Evolutionary conservation across 345 rosid genomes (phyloP).

Genomic region (Corchorus olitorius): DNA sequence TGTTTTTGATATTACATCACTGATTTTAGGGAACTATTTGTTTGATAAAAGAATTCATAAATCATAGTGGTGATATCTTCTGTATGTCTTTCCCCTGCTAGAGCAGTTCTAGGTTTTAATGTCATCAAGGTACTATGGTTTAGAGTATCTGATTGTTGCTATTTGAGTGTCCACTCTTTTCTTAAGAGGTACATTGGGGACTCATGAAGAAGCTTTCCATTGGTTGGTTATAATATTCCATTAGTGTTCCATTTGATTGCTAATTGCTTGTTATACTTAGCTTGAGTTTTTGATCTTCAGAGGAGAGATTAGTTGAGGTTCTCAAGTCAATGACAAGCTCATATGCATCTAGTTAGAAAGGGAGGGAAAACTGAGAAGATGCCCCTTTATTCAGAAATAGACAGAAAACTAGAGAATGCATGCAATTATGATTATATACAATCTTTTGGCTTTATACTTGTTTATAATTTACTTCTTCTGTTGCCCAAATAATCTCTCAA

Average conservation of each 20-base stretch:
- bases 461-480: not conserved
- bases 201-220: not conserved
- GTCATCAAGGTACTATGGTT: not conserved
- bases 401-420: not conserved
- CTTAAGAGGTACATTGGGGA: slow-evolving; percentile 5
- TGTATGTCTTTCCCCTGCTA: not conserved
- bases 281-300: not conserved
- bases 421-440: not conserved
- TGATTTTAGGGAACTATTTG: not conserved
- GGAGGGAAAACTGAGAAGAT: slow-evolving; percentile 1
- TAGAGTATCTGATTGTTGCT: not conserved
- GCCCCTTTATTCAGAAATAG: not conserved
- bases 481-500: not conserved
- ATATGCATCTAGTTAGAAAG: not conserved
- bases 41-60: not conserved
- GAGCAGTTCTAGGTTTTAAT: not conserved
- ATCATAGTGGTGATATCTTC: not conserved
- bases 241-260: not conserved
- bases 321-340: not conserved
- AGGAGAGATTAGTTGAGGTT: not conserved
- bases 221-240: slow-evolving; percentile 1
- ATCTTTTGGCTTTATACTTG: not conserved
- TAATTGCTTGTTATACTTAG: not conserved
- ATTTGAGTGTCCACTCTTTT: not conserved
- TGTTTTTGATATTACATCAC: not conserved